Percentiles rank a stretch among this genome's conserved stretches.
Conservation (phyloP, 2,329 filamentous ascomycete species). For the Colletotrichum plurivorum region DNA sequence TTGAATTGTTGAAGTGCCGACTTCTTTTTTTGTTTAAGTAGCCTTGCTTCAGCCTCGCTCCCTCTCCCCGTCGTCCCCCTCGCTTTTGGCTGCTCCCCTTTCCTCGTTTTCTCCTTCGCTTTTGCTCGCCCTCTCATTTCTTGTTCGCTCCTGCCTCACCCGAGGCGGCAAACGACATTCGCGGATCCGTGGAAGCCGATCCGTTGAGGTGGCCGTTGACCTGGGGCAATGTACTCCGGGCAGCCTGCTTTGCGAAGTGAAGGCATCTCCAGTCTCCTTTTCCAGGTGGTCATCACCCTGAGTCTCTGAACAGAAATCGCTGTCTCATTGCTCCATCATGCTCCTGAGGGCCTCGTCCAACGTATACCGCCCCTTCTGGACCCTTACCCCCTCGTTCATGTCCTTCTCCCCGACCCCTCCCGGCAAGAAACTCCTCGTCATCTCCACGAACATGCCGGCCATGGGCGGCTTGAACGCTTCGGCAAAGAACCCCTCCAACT, state of each 20-base stretch:
- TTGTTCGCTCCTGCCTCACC: no score
- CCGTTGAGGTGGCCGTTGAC: no score
- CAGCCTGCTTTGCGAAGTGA: no score
- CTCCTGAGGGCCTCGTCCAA: constrained; percentile 4
- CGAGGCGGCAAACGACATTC: no score
- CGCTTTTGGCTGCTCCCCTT: not conserved
- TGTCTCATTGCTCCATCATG: not conserved
- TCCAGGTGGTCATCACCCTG: no score
- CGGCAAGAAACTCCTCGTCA: constrained; percentile 41
- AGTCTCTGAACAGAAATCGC: not conserved
- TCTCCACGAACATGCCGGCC: constrained; percentile 28
- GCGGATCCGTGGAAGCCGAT: no score
- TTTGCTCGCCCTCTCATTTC: no score
- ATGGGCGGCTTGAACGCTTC: constrained; percentile 43
- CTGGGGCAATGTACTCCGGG: no score
- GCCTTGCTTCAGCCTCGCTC: not conserved
- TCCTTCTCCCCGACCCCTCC: constrained; percentile 46
- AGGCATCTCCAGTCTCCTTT: no score
- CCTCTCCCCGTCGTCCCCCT: not conserved
- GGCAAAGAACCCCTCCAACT: constrained; percentile 45
- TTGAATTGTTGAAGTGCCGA: not conserved
- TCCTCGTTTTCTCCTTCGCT: not conserved
- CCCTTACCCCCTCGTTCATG: not conserved
- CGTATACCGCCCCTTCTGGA: constrained; percentile 4
- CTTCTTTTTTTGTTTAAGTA: not conserved